Percentiles rank a stretch among this genome's conserved stretches.
phyloP scores from a whole-genome alignment of 257 asterid genomes.

The Ilex asprella region DNA sequence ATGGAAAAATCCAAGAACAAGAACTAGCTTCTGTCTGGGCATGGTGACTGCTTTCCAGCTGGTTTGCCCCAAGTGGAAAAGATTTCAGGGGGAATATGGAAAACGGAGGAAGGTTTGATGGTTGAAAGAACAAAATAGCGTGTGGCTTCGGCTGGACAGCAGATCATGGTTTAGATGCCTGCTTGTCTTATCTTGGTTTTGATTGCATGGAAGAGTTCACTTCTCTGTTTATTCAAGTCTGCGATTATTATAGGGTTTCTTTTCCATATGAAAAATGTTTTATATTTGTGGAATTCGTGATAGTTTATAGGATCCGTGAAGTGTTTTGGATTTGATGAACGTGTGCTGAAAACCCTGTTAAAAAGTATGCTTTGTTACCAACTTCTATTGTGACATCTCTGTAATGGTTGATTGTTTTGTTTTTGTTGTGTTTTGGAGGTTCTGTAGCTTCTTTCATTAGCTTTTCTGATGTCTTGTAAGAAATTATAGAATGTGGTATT shows the following conservation, averaged over 20 bases:
- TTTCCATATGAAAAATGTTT: constrained; percentile 9
- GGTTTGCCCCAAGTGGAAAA: constrained; percentile 9
- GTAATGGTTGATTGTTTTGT: background rate
- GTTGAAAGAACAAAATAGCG: constrained; percentile 8
- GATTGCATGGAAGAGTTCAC: constrained; percentile 13
- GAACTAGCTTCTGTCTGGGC: background rate
- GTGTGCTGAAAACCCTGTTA: constrained; percentile 7
- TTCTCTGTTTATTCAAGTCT: constrained; percentile 16
- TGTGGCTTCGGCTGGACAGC: constrained; percentile 14
- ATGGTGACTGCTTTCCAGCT: constrained; percentile 15
- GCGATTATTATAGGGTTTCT: constrained; percentile 17
- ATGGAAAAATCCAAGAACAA: background rate
- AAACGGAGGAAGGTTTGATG: background rate
- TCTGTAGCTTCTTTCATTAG: too few relatives aligned
- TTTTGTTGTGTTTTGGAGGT: background rate
- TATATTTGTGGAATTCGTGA: constrained; percentile 28
- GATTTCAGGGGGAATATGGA: background rate
- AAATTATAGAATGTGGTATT: too few relatives aligned
- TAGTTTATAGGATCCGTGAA: background rate
- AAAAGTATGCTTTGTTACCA: too few relatives aligned
- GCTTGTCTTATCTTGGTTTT: constrained; percentile 14
- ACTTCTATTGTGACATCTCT: too few relatives aligned
- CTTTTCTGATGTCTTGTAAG: too few relatives aligned
- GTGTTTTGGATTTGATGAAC: constrained; percentile 16
- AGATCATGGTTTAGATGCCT: constrained; percentile 6